These are phyloP conservation scores for Candida loeiensis DNA, from an alignment of 805 yeast genomes.

Conservation along the genomic window DNA sequence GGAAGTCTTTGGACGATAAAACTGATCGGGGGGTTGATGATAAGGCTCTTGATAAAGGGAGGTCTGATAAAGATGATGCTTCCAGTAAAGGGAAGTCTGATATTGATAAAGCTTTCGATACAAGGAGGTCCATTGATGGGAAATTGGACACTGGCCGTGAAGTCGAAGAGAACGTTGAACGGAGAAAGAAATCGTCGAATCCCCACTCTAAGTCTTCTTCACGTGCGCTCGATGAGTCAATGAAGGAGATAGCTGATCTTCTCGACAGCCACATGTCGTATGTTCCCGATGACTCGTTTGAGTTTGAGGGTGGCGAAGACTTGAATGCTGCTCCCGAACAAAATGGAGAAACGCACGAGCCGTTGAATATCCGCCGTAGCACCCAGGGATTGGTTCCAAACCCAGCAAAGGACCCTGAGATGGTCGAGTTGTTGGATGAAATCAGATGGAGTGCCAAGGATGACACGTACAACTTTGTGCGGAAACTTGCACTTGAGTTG, in stretches of 20 bases:
- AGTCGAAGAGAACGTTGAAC: neutral
- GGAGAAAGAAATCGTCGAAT: neutral
- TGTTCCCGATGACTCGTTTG: conserved; percentile 7
- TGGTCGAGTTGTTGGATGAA: conserved; percentile 71
- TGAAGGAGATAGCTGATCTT: conserved; percentile 39
- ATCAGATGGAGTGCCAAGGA: conserved; percentile 73
- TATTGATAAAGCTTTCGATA: too few species aligned
- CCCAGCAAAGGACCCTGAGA: conserved; percentile 38
- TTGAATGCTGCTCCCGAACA: conserved; percentile 5
- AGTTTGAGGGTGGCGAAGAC: conserved; percentile 4
- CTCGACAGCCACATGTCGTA: conserved; percentile 21
- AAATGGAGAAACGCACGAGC: neutral
- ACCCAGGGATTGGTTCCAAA: neutral
- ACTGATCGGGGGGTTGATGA: too few species aligned
- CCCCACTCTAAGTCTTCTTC: neutral
- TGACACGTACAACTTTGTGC: conserved; percentile 55
- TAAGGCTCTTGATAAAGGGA: too few species aligned
- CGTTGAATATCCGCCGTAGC: conserved; percentile 1
- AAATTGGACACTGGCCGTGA: too few species aligned
- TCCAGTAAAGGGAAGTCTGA: too few species aligned
- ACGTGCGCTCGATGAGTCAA: conserved; percentile 28
- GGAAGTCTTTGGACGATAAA: too few species aligned
- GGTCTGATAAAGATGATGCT: too few species aligned
- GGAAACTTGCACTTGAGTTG: conserved; percentile 56
- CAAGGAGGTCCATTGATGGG: too few species aligned